These are phyloP conservation scores for Mortierella alpina DNA, from an alignment of 192 early-diverging fungal genomes.

Conservation along the genomic window DNA sequence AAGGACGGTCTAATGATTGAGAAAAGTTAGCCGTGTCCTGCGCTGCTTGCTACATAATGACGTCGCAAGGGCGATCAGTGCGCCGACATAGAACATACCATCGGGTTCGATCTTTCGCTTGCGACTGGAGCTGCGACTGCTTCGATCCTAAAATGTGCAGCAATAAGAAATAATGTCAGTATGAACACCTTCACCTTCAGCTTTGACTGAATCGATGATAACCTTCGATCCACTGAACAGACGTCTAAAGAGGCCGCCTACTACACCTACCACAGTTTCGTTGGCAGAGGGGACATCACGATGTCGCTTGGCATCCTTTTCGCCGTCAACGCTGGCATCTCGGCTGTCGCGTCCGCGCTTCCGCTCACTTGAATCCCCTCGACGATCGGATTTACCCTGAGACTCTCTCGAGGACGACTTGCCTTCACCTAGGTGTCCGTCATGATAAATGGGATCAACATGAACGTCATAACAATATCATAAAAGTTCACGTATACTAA, in stretches of 20 bases:
- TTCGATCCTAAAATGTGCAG: not conserved
- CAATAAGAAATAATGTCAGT: not conserved
- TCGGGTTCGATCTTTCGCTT: constrained; percentile 46
- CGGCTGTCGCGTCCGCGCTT: constrained; percentile 37
- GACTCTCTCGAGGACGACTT: constrained; percentile 22
- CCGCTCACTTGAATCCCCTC: constrained; percentile 22
- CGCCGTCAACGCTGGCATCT: constrained; percentile 26
- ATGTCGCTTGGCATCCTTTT: constrained; percentile 33
- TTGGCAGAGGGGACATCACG: constrained; percentile 11
- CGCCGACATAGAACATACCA: not conserved
- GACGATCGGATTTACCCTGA: constrained; percentile 21
- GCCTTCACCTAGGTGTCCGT: not conserved
- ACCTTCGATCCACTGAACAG: too few species aligned
- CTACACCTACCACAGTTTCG: not conserved
- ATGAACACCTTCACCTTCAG: not conserved
- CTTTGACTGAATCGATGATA: not conserved
- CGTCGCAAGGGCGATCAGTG: not conserved
- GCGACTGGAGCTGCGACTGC: constrained; percentile 18
- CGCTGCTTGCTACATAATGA: not conserved
- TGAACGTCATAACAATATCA: not conserved
- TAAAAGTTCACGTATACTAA: not conserved
- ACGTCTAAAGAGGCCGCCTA: too few species aligned
- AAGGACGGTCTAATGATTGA: constrained; percentile 10
- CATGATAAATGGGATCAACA: too few species aligned
- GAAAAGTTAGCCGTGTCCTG: not conserved